Conservation (phyloP, 202 grass and related monocot genomes). For the Dendrocalamus latiflorus region DNA sequence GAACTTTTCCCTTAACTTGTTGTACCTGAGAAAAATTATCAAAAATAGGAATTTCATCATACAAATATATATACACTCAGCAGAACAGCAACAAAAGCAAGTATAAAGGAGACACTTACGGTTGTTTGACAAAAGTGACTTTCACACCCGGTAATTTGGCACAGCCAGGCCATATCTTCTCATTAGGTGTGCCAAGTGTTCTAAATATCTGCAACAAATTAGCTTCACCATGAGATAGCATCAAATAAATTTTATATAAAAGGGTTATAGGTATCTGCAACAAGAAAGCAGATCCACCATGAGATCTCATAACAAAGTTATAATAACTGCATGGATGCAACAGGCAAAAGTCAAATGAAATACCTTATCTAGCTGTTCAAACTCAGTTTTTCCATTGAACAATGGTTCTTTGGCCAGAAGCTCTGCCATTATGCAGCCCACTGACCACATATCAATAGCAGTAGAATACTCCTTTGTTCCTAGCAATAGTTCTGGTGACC, state of each 20-base stretch:
- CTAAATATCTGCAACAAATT: constrained; percentile 80
- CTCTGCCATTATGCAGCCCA: no score
- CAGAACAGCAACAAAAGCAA: constrained; percentile 7
- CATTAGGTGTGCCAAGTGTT: no score
- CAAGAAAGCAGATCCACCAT: constrained; percentile 4
- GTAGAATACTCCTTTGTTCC: constrained; percentile 95
- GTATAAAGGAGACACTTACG: no score
- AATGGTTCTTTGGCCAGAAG: constrained; percentile 91
- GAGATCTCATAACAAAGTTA: background rate
- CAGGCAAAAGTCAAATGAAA: background rate
- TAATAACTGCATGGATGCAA: background rate
- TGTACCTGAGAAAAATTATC: no score
- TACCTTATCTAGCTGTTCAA: constrained; percentile 88
- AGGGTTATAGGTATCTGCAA: background rate
- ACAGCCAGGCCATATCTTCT: no score
- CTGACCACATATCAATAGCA: constrained; percentile 90
- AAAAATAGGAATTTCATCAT: no score
- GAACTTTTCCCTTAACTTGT: no score
- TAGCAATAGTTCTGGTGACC: constrained; percentile 87
- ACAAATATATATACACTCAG: no score
- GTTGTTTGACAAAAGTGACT: no score
- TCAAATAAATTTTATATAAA: background rate
- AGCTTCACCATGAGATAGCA: constrained; percentile 38
- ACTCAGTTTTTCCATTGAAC: constrained; percentile 78
- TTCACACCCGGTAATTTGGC: no score